Evolutionary conservation across 2,329 filamentous ascomycete genomes (phyloP), one percentile per base, ranked within the genome.

Genomic region (Chaetothyriales sp.): DNA sequence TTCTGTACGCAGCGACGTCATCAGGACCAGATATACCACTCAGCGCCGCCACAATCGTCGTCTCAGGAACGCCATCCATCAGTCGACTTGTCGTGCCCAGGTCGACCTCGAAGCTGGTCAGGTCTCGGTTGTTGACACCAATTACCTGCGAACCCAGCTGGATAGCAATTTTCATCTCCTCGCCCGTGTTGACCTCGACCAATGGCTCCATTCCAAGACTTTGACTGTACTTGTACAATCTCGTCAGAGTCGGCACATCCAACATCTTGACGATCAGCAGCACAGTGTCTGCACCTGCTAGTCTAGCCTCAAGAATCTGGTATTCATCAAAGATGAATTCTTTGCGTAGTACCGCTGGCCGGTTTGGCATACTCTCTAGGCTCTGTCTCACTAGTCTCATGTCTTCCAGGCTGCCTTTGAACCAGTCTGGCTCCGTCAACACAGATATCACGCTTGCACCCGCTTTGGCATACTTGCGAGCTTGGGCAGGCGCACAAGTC

Each of bases 241-340:
- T 77, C 53, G 81, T 81, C 29, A 98, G 75, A 3, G 85, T 75
- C 25, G 81, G 79, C 22, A 78, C 72, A 54, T 90, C 84, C 9
- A 98, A 79, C 92, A 98, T 98, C 73, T 98, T 98, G 49, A 98
- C 92, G 60, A 98, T 98, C 18, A 98, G 77, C 22, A 98, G 75
- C 18, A 98, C 84, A 0, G 90, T 95, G 67, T 98, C 90, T 6
- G 92, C 92, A 58, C 92, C 92, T 10, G 90, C 89, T 51, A 98
- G 72, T 47, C 94, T 79, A 25, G 89, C 92, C 69, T 98, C 92
- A 5, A 98, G 76, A 50, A 98, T 97, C 67, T 98, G 92, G 65
- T 98, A 98, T 66, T 97, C 89, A 46, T 97, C 89, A 63, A 97
- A 98, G 43, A 98, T 82, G 63, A 98, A 98, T 62, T 98, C 92